phyloP scores from a whole-genome alignment of 345 rosid genomes.

The Arabis hirsuta region DNA sequence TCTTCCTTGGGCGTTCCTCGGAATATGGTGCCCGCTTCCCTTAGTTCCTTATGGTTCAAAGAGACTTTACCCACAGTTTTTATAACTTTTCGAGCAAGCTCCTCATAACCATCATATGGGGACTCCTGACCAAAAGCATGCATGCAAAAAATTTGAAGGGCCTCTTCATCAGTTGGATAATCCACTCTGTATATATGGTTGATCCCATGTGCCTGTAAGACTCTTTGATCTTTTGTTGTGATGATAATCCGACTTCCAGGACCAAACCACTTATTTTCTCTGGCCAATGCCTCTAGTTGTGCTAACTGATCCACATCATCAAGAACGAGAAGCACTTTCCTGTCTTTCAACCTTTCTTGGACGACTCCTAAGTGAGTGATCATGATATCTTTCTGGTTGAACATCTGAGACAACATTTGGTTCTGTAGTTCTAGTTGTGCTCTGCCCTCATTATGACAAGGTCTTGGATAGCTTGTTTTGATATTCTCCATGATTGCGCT shows the following conservation, averaged over 20 bases:
- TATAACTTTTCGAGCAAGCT: background rate
- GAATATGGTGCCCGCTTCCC: slow-evolving; percentile 34
- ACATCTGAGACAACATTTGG: background rate
- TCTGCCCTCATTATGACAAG: background rate
- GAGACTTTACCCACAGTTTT: slow-evolving; percentile 28
- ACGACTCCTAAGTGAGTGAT: background rate
- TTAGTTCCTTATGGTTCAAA: slow-evolving; percentile 27
- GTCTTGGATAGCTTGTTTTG: background rate
- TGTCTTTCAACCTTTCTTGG: background rate
- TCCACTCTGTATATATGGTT: background rate
- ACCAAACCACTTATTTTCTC: background rate
- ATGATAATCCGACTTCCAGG: slow-evolving; percentile 14
- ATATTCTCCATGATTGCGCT: background rate
- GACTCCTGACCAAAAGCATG: slow-evolving; percentile 13
- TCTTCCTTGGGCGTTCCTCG: background rate
- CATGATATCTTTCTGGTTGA: background rate
- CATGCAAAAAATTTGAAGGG: slow-evolving; percentile 20
- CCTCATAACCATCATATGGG: background rate
- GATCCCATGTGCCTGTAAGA: slow-evolving; percentile 12
- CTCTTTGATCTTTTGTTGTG: slow-evolving; percentile 15
- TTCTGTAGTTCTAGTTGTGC: background rate
- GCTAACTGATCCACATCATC: background rate
- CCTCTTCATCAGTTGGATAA: background rate
- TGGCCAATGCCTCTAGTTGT: slow-evolving; percentile 4
- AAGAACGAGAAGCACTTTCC: slow-evolving; percentile 23